Conservation (phyloP, 768 basidiomycete species). For the Gautieria morchelliformis region DNA sequence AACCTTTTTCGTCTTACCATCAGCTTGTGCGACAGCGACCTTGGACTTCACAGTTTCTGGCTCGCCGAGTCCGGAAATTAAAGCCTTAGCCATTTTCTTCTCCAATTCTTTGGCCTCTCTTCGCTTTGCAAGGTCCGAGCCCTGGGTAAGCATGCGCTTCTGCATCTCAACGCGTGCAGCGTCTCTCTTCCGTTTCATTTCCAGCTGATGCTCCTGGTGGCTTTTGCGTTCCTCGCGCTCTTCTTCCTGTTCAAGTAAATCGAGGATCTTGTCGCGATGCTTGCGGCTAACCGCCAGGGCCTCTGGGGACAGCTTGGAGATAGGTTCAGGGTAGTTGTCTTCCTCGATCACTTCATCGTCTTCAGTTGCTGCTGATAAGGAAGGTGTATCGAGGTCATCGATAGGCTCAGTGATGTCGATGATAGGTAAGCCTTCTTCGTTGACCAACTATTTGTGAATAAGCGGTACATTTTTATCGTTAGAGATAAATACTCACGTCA, state of each 20-base stretch:
- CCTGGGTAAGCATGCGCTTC: conserved; percentile 20
- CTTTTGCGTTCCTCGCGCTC: conserved; percentile 30
- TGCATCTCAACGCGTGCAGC: conserved; percentile 30
- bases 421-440: conserved; percentile 74
- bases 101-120: conserved; percentile 39
- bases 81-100: conserved; percentile 69
- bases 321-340: conserved; percentile 38
- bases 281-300: conserved; percentile 40
- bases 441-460: conserved; percentile 40
- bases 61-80: conserved; percentile 38
- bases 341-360: conserved; percentile 17
- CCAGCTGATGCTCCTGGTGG: conserved; percentile 36
- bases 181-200: conserved; percentile 32
- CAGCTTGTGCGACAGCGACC: conserved; percentile 6
- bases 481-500: conserved; percentile 42
- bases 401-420: conserved; percentile 65
- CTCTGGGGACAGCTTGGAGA: conserved; percentile 34
- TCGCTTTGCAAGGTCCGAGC: conserved; percentile 1
- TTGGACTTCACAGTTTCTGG: conserved; percentile 29
- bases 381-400: conserved; percentile 15
- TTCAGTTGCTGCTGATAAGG: conserved; percentile 9
- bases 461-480: conserved; percentile 12
- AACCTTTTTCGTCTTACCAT: conserved; percentile 42
- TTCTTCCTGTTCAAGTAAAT: conserved; percentile 59
- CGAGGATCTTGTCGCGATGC: conserved; percentile 57